phyloP scores from a whole-genome alignment of 192 early-diverging fungal genomes.

The Backusella sp. region DNA sequence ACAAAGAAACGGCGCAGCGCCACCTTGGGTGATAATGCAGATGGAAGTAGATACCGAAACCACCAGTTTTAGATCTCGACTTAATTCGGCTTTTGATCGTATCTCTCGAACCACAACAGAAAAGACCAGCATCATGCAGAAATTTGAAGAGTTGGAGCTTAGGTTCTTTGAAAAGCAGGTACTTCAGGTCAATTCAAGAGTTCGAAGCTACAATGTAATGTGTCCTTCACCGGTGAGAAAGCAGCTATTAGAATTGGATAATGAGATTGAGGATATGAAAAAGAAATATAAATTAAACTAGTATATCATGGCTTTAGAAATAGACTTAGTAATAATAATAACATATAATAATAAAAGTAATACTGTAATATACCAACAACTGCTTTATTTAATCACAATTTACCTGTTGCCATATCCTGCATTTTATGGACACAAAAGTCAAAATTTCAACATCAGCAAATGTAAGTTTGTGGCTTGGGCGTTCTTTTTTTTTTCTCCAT shows the following conservation, averaged over 20 bases:
- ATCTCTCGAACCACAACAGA: neutral
- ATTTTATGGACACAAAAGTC: neutral
- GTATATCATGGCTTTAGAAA: neutral
- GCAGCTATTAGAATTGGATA: neutral
- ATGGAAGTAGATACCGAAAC: constrained; percentile 26
- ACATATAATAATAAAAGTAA: neutral
- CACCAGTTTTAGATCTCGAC: neutral
- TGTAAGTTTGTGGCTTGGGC: neutral
- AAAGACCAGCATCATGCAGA: neutral
- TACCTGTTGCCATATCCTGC: too few relatives aligned
- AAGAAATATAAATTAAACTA: neutral
- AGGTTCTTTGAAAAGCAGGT: constrained; percentile 17
- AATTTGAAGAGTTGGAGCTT: neutral
- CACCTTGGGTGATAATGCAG: constrained; percentile 31
- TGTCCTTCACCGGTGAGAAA: constrained; percentile 19
- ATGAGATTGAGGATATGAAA: neutral
- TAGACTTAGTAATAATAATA: too few relatives aligned
- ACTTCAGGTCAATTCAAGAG: constrained; percentile 13
- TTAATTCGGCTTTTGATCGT: constrained; percentile 15
- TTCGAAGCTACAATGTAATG: constrained; percentile 35
- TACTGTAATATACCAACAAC: neutral
- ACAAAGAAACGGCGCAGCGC: constrained; percentile 29
- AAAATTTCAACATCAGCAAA: neutral
- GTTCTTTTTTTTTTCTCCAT: constrained; percentile 5
- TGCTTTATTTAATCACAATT: neutral